These are phyloP conservation scores for Vigna trinervia DNA, from an alignment of 306 rosid species.

Conservation along the genomic window DNA sequence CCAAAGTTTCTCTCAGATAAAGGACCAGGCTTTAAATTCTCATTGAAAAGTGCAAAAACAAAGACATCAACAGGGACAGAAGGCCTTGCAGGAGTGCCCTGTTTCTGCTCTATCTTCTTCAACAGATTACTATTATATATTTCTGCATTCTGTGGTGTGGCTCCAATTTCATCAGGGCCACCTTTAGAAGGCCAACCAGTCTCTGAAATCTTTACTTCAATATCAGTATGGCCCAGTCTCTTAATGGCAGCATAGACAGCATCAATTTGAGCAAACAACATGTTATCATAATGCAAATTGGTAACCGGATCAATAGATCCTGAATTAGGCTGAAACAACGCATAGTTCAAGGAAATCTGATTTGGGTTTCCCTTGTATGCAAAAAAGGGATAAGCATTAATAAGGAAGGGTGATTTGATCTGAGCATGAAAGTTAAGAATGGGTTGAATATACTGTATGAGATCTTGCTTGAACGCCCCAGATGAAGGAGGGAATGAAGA, in stretches of 20 bases:
- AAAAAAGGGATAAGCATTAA: constrained; percentile 85
- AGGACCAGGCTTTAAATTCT: constrained; percentile 78
- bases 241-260: constrained; percentile 90
- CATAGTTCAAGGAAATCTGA: constrained; percentile 68
- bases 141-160: constrained; percentile 75
- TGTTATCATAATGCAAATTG: constrained; percentile 84
- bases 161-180: constrained; percentile 76
- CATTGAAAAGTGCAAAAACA: constrained; percentile 93
- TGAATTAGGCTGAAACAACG: constrained; percentile 77
- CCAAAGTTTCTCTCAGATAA: constrained; percentile 92
- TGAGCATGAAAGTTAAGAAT: constrained; percentile 69
- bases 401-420: constrained; percentile 73
- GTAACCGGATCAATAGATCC: constrained; percentile 69
- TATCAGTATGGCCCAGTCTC: constrained; percentile 73
- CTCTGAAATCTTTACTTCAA: constrained; percentile 78
- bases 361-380: constrained; percentile 74
- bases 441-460: constrained; percentile 66
- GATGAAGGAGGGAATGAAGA: constrained; percentile 80
- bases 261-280: constrained; percentile 92
- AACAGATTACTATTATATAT: constrained; percentile 76
- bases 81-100: constrained; percentile 87
- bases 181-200: constrained; percentile 98
- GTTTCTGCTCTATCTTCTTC: constrained; percentile 58
- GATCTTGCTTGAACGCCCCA: constrained; percentile 65
- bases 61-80: constrained; percentile 73